Conservation (phyloP, 257 asterid species). For the Ocimum tenuiflorum region DNA sequence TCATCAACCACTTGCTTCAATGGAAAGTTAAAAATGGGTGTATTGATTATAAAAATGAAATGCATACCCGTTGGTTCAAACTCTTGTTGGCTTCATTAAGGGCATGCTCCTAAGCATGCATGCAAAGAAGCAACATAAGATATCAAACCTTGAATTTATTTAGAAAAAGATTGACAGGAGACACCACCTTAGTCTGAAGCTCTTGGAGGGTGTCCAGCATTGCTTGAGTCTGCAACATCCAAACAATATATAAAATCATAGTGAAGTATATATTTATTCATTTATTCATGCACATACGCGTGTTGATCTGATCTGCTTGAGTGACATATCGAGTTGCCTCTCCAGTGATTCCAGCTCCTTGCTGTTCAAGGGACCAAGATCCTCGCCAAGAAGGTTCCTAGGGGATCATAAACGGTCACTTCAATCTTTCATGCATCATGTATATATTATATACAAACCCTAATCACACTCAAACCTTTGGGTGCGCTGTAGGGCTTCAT, state of each 20-base stretch:
- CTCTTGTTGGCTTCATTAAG: conserved; percentile 83
- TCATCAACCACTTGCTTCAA: too few species aligned
- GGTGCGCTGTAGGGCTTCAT: conserved; percentile 86
- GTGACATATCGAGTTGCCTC: conserved; percentile 86
- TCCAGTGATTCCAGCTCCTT: conserved; percentile 95
- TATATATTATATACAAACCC: not conserved
- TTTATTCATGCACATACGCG: conserved; percentile 29
- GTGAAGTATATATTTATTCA: too few species aligned
- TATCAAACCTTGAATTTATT: not conserved
- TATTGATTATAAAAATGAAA: not conserved
- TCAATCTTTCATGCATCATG: not conserved
- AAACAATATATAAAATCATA: too few species aligned
- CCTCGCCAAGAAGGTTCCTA: conserved; percentile 98
- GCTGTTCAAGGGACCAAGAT: conserved; percentile 91
- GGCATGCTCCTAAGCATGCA: conserved; percentile 66
- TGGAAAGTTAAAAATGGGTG: not conserved
- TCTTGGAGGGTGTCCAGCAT: conserved; percentile 95
- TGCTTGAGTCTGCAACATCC: conserved; percentile 64
- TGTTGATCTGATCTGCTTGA: conserved; percentile 92
- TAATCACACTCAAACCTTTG: conserved; percentile 52
- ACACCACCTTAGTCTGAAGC: conserved; percentile 72
- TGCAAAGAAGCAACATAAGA: conserved; percentile 11
- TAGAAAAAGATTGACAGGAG: not conserved
- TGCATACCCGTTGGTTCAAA: conserved; percentile 79
- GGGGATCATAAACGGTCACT: not conserved